Percentiles rank a stretch among this genome's conserved stretches.
Conservation (phyloP, 2,329 filamentous ascomycete genomes). For the Knufia petricola region DNA sequence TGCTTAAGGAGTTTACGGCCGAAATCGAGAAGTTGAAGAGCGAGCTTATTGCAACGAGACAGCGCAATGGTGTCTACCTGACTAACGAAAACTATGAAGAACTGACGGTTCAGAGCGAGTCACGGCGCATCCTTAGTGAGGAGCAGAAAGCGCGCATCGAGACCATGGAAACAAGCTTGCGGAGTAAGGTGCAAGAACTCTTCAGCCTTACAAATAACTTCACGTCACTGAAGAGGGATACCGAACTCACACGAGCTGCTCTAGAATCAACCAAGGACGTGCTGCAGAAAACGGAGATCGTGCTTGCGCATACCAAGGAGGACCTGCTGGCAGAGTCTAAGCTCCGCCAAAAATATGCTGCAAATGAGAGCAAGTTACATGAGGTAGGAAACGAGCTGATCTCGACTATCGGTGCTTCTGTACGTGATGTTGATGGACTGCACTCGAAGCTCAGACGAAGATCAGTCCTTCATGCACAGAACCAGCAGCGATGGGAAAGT, state of each 20-base stretch:
- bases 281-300: conserved; percentile 77
- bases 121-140: conserved; percentile 77
- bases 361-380: conserved; percentile 69
- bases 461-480: conserved; percentile 70
- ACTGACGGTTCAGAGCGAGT: conserved; percentile 85
- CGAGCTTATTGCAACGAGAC: conserved; percentile 82
- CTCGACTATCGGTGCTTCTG: conserved; percentile 65
- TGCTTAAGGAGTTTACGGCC: conserved; percentile 77
- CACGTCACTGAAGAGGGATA: conserved; percentile 78
- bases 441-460: conserved; percentile 80
- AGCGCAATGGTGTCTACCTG: conserved; percentile 90
- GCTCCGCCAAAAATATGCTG: conserved; percentile 72
- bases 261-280: conserved; percentile 73
- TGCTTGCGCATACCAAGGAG: conserved; percentile 66
- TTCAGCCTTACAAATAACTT: conserved; percentile 80
- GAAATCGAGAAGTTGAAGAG: conserved; percentile 94
- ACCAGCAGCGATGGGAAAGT: conserved; percentile 67
- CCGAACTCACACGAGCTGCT: conserved; percentile 61
- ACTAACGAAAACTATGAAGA: conserved; percentile 83
- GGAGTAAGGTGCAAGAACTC: conserved; percentile 88
- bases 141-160: conserved; percentile 89
- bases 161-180: conserved; percentile 78
- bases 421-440: conserved; percentile 69
- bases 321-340: conserved; percentile 69
- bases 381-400: conserved; percentile 67